Base-by-base conservation (phyloP, 148 eudicot species). In the Beta vulgaris region DNA sequence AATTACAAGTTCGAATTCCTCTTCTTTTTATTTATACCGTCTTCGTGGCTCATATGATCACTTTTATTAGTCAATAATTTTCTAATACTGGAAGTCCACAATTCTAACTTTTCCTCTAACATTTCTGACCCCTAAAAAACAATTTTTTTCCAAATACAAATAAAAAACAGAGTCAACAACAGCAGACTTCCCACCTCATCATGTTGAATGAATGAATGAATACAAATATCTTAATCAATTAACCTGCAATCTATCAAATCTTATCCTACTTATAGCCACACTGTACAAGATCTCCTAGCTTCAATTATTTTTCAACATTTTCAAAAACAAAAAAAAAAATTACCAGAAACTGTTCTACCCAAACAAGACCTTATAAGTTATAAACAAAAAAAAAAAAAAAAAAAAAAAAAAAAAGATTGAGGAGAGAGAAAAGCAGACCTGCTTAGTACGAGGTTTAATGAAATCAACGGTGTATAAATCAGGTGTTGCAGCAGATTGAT, bases 381-480 rank as follows among this genome's bases (percentile, higher is more conserved):
- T n/a, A n/a, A 37, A 39, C 54, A 28, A 60, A 67, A 18, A 8
- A 61, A 3, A 34, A 36, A n/a, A 37, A n/a, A 13, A 25, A 36
- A 19, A 40, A 15, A 10, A 31, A 19, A 21, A 31, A 31, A 26
- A 19, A 39, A 60, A 62, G 51, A 2, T 0, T 3, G 15, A 1
- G 16, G 15, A n/a, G 39, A 46, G 29, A 46, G 32, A 32, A 15
- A n/a, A n/a, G 12, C 0, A 13, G 4, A 79, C 82, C 82, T 74
- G 82, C 48, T 60, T 74, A 57, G 74, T 28, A 40, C 72, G 76
- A 73, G 81, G 73, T 34, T 68, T 67, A 51, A 18, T 37, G 31
- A 44, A 58, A 32, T 73, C 61, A 34, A 48, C 71, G 26, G 66
- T 35, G 76, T 78, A 72, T 13, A 73, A 67, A 57, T 79, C 82